A percentile compares a stretch with the other conserved stretches of the same genome.
These are phyloP conservation scores for Seiridium cupressi DNA, from an alignment of 2,329 filamentous ascomycete genomes.

Conservation along the genomic window DNA sequence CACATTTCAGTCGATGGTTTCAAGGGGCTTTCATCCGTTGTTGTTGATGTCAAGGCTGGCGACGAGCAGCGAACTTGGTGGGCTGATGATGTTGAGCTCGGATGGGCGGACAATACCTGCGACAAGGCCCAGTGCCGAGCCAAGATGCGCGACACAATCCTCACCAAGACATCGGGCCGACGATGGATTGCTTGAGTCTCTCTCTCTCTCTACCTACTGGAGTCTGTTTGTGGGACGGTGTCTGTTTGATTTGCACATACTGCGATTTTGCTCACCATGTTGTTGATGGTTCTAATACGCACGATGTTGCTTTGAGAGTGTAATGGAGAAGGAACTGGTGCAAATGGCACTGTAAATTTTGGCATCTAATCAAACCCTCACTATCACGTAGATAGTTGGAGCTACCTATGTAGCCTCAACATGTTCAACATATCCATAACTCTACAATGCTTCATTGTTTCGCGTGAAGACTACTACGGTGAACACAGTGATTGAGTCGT, in stretches of 20 bases:
- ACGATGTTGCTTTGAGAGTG: not conserved
- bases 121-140: conserved; percentile 34
- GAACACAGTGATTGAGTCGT: no score
- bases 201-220: not conserved
- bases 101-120: conserved; percentile 42
- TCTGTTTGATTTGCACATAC: conserved; percentile 17
- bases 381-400: not conserved
- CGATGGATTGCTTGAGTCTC: conserved; percentile 10
- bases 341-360: conserved; percentile 1
- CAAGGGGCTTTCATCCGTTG: conserved; percentile 29
- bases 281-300: conserved; percentile 4
- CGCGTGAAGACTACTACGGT: no score
- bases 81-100: conserved; percentile 42
- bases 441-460: no score
- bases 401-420: not conserved
- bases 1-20: conserved; percentile 20
- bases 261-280: conserved; percentile 21
- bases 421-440: not conserved
- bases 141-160: conserved; percentile 25
- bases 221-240: not conserved
- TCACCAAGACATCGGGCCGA: conserved; percentile 15
- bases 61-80: conserved; percentile 39
- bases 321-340: not conserved
- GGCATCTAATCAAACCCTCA: conserved; percentile 1
- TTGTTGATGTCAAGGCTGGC: conserved; percentile 37